These are phyloP conservation scores for Chlorella sp. DNA, from an alignment of 139 green algal species.

Conservation along the genomic window DNA sequence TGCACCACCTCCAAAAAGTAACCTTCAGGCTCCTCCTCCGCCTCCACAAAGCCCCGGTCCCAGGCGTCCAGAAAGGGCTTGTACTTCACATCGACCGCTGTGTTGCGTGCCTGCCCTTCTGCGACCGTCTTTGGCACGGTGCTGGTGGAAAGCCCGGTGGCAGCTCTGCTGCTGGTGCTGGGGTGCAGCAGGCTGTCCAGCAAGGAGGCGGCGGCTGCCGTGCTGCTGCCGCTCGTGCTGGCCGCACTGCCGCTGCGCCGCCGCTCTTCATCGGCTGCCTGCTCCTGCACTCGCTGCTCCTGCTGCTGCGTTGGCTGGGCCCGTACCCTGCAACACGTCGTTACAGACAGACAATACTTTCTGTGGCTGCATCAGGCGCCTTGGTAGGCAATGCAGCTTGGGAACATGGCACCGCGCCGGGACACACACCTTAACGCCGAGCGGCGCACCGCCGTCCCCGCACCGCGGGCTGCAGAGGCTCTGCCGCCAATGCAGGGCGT, in stretches of 20 bases:
- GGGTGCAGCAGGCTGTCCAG: not conserved
- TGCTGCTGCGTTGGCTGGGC: not conserved
- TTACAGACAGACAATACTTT: too few species aligned
- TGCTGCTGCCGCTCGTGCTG: not conserved
- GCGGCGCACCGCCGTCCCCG: too few species aligned
- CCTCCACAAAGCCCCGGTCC: constrained; percentile 41
- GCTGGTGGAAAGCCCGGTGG: not conserved
- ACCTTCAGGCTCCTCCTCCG: constrained; percentile 33
- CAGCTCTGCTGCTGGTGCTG: not conserved
- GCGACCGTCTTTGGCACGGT: not conserved
- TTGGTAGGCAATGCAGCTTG: too few species aligned
- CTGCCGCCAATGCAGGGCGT: too few species aligned
- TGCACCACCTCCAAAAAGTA: constrained; percentile 47
- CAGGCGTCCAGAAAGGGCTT: constrained; percentile 40
- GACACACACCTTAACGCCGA: too few species aligned
- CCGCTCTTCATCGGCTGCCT: not conserved
- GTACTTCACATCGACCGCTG: not conserved
- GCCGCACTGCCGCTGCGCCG: not conserved
- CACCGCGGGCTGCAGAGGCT: too few species aligned
- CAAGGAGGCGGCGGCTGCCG: not conserved
- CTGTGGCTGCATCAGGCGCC: too few species aligned
- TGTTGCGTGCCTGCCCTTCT: not conserved
- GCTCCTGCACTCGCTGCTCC: not conserved
- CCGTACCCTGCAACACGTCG: not conserved
- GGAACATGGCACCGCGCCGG: too few species aligned